A percentile compares a stretch with the other conserved stretches of the same genome.
phyloP scores from a whole-genome alignment of 371 early-diverging fungal genomes.

The Mucor lusitanicus region DNA sequence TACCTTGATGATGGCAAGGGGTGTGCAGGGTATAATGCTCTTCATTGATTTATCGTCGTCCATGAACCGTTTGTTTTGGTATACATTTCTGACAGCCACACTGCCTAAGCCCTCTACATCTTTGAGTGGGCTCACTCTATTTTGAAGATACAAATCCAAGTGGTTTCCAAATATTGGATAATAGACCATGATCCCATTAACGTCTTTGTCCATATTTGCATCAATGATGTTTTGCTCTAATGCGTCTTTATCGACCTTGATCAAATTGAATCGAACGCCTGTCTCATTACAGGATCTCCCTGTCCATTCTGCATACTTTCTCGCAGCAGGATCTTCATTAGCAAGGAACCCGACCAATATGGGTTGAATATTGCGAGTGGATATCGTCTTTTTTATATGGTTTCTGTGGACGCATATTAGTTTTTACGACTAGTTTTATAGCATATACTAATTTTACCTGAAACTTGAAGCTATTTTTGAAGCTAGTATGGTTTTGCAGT shows the following conservation, averaged over 20 bases:
- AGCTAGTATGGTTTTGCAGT: constrained; percentile 60
- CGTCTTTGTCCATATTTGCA: constrained; percentile 79
- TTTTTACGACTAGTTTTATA: too few relatives aligned
- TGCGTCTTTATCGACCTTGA: constrained; percentile 75
- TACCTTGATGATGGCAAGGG: constrained; percentile 92
- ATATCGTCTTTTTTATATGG: constrained; percentile 71
- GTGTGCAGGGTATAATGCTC: constrained; percentile 95
- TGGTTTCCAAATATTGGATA: constrained; percentile 93
- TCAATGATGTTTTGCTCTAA: constrained; percentile 81
- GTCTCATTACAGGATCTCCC: constrained; percentile 86
- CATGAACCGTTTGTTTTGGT: constrained; percentile 89
- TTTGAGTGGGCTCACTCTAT: constrained; percentile 80
- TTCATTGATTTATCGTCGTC: constrained; percentile 80
- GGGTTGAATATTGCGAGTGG: constrained; percentile 62
- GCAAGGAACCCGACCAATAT: constrained; percentile 92
- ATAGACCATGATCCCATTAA: constrained; percentile 94
- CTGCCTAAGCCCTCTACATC: constrained; percentile 96
- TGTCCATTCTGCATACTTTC: constrained; percentile 88
- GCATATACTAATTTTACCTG: constrained; percentile 37
- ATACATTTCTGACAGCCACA: constrained; percentile 89
- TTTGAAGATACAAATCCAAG: constrained; percentile 88
- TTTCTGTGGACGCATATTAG: constrained; percentile 40
- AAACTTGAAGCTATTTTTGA: constrained; percentile 58
- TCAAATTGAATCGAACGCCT: constrained; percentile 89
- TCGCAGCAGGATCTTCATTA: constrained; percentile 92